Base-by-base conservation (phyloP, 2,329 filamentous ascomycete genomes). In the Pseudogymnoascus verrucosus region DNA sequence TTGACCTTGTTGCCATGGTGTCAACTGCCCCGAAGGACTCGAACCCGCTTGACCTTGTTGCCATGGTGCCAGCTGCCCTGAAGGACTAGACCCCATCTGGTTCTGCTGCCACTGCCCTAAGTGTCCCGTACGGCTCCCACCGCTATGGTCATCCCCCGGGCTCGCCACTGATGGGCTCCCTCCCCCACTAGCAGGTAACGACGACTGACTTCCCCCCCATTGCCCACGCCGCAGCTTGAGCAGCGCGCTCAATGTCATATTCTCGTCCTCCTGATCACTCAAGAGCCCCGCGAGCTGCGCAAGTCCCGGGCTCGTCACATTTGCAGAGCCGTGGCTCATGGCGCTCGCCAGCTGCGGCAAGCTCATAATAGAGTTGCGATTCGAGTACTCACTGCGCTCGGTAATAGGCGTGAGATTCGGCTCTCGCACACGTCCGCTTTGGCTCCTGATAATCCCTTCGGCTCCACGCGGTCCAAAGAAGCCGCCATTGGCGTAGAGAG, bases 351-450 rank as follows among this genome's bases (percentile, higher is more conserved):
- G 84, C 34, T 86, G 77, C 6, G 79, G 80, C 66, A 93, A 78
- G 64, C 89, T 91, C 78, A 96, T 90, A 64, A 96, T 85, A 0
- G 90, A 96, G 73, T 97, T 98, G 51, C 95, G 86, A 65, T 96
- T 96, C 44, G 91, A 96, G 79, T 96, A 97, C 76, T 99, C 95
- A 65, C 91, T 96, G 11, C 93, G 85, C 74, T 98, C 95, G 0
- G 93, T 98, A 70, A 99, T 98, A 5, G 95, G 95, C 1, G 95
- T 98, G 59, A 99, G 78, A 70, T 95, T 97, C 1, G 95, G 93
- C 73, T 97, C 93, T 42, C 89, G 85, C 61, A 87, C 81, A 12
- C 87, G 85, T 19, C 90, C 92, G 67, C 89, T 95, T 63, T 85
- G 85, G 66, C 82, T 88, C 37, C 91, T 85, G 62, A 78, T 78